Percentiles rank a stretch among this genome's conserved stretches.
These are phyloP conservation scores for Debaryomycetaceae sp. DNA, from an alignment of 1,139 yeast genomes.

Conservation along the genomic window DNA sequence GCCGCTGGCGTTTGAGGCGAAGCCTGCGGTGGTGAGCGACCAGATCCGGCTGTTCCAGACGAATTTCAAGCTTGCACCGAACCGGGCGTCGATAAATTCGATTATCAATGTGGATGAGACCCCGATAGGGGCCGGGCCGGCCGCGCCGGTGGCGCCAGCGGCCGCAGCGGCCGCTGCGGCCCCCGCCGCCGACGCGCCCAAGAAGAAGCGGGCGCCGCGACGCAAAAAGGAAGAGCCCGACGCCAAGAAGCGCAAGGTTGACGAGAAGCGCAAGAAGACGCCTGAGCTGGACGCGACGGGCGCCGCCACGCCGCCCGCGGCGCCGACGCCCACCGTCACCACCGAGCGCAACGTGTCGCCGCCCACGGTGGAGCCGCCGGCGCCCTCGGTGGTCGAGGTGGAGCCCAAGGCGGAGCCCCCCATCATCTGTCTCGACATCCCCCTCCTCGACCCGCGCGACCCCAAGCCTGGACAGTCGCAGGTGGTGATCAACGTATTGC, in stretches of 20 bases:
- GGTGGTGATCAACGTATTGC: conserved; percentile 73
- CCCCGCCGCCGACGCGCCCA: conserved; percentile 10
- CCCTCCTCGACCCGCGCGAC: conserved; percentile 44
- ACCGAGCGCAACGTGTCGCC: conserved; percentile 13
- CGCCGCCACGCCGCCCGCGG: conserved; percentile 8
- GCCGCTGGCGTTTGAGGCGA: conserved; percentile 5
- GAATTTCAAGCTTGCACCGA: conserved; percentile 18
- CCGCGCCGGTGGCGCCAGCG: conserved; percentile 3
- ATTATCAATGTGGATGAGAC: conserved; percentile 35
- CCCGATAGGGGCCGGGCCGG: conserved; percentile 8
- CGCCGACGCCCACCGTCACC: conserved; percentile 15
- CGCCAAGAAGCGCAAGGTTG: conserved; percentile 14
- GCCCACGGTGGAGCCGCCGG: conserved; percentile 3
- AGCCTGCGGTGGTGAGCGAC: conserved; percentile 13
- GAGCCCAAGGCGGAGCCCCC: conserved; percentile 23
- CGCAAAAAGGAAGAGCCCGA: conserved; percentile 10
- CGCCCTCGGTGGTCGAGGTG: conserved; percentile 8
- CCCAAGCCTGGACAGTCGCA: conserved; percentile 64
- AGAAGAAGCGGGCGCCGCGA: conserved; percentile 11
- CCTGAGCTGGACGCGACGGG: conserved; percentile 9
- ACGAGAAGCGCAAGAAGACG: conserved; percentile 9
- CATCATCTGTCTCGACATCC: conserved; percentile 57
- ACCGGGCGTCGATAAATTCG: conserved; percentile 34
- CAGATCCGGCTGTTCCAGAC: conserved; percentile 32
- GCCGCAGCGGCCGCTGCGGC: conserved; percentile 4